Evolutionary conservation across 768 basidiomycete genomes (phyloP).

Genomic region (Russula virescens): DNA sequence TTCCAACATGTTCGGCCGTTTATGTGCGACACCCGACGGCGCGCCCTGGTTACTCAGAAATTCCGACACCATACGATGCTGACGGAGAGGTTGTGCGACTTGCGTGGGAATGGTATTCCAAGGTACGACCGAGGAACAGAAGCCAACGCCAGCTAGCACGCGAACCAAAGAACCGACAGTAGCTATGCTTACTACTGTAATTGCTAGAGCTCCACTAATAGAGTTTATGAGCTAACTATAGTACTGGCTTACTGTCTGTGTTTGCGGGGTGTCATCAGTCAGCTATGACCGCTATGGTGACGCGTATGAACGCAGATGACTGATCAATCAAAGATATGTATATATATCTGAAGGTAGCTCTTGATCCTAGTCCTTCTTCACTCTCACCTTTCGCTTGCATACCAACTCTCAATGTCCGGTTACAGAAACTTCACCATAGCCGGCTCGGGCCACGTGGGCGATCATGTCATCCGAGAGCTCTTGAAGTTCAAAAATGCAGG

Average conservation of each 20-base stretch:
- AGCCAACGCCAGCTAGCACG: conserved; percentile 25
- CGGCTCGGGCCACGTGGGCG: conserved; percentile 2
- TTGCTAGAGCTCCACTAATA: neutral
- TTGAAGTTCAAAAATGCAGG: neutral
- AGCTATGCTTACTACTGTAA: neutral
- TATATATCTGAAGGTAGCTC: too few species aligned
- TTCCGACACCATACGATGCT: conserved; percentile 93
- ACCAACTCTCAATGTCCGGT: neutral
- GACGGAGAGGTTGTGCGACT: conserved; percentile 89
- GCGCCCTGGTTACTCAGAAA: conserved; percentile 91
- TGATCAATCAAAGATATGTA: too few species aligned
- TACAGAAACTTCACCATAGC: conserved; percentile 8
- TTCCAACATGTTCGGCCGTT: conserved; percentile 81
- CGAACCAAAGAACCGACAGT: conserved; percentile 23
- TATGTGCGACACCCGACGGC: conserved; percentile 97
- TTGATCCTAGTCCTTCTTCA: too few species aligned
- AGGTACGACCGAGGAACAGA: conserved; percentile 54
- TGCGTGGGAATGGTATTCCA: conserved; percentile 94
- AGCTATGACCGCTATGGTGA: too few species aligned
- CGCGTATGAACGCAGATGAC: too few species aligned
- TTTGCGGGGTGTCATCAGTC: too few species aligned
- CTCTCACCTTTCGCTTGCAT: neutral
- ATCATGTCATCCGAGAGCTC: neutral
- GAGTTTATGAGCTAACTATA: neutral
- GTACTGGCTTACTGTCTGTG: too few species aligned